Evolutionary conservation across 495 filamentous ascomycete genomes (phyloP).

Genomic region (Aspergillus conjunctus): DNA sequence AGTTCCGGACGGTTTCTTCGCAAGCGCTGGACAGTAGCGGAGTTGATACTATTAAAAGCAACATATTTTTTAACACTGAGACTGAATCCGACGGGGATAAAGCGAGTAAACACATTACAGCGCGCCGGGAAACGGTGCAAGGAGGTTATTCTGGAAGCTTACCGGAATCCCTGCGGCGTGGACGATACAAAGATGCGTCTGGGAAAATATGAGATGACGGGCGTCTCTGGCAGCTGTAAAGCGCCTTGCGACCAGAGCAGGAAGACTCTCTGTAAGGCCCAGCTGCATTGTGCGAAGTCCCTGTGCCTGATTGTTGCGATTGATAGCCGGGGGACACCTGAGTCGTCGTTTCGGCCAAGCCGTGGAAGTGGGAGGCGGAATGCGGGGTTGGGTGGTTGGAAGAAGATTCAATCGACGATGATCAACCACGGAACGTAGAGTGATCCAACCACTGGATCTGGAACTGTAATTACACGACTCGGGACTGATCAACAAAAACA

Average conservation of each 20-base stretch:
- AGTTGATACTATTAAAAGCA: constrained; percentile 65
- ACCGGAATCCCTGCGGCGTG: constrained; percentile 57
- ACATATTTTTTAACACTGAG: constrained; percentile 8
- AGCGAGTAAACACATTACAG: neutral
- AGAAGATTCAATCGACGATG: neutral
- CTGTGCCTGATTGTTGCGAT: constrained; percentile 9
- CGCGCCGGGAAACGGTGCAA: no score
- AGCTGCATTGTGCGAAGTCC: constrained; percentile 36
- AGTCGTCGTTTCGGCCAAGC: constrained; percentile 1
- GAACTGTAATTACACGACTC: neutral
- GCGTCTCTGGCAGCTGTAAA: constrained; percentile 55
- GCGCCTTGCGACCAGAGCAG: constrained; percentile 55
- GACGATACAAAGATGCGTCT: constrained; percentile 59
- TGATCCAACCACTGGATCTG: neutral
- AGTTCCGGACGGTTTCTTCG: constrained; percentile 64
- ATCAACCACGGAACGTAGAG: neutral
- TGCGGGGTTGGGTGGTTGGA: constrained; percentile 19
- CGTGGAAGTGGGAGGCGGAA: constrained; percentile 7
- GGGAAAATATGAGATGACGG: constrained; percentile 60
- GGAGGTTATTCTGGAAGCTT: constrained; percentile 4
- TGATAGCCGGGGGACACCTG: constrained; percentile 13
- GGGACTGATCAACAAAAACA: no score
- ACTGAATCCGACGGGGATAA: neutral
- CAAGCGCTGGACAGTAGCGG: constrained; percentile 74
- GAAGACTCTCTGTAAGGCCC: constrained; percentile 47